A percentile compares a stretch with the other conserved stretches of the same genome.
phyloP scores from a whole-genome alignment of 441 rosid species.

The Bocquillonia castaneifolia region DNA sequence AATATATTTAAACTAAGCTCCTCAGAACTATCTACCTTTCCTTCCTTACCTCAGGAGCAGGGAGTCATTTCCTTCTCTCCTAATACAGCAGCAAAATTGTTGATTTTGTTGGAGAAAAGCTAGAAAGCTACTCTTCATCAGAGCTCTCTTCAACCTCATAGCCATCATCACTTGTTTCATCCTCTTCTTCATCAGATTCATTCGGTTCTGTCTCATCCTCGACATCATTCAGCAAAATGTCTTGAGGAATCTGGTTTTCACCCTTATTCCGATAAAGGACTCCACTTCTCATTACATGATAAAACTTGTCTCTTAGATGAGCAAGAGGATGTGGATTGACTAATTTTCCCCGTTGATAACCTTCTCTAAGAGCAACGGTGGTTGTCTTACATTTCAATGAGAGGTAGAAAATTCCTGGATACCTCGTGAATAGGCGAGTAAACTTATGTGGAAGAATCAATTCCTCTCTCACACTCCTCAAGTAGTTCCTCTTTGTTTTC shows the following conservation, averaged over 20 bases:
- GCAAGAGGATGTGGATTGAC: constrained; percentile 81
- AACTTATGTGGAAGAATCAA: constrained; percentile 80
- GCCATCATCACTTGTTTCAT: constrained; percentile 38
- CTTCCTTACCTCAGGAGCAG: constrained; percentile 11
- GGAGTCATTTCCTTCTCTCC: not conserved
- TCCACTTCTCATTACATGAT: constrained; percentile 90
- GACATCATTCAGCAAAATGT: constrained; percentile 38
- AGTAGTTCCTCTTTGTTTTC: constrained; percentile 93
- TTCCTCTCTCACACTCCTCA: constrained; percentile 82
- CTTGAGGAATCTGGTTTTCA: constrained; percentile 42
- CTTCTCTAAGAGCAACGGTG: constrained; percentile 79
- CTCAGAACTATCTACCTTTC: not conserved
- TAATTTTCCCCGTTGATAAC: constrained; percentile 68
- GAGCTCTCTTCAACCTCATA: constrained; percentile 37
- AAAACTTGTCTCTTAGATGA: constrained; percentile 59
- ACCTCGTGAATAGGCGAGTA: constrained; percentile 81
- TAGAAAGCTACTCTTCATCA: constrained; percentile 36
- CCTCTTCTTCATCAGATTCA: constrained; percentile 49
- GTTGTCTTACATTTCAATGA: constrained; percentile 94
- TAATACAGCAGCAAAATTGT: not conserved
- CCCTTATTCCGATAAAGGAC: constrained; percentile 74
- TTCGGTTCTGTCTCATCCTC: constrained; percentile 34
- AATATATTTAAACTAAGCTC: not conserved
- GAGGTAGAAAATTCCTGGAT: constrained; percentile 93
- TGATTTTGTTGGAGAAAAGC: constrained; percentile 10